These are phyloP conservation scores for Lachancea cidri DNA, from an alignment of 805 yeast genomes.

Conservation along the genomic window DNA sequence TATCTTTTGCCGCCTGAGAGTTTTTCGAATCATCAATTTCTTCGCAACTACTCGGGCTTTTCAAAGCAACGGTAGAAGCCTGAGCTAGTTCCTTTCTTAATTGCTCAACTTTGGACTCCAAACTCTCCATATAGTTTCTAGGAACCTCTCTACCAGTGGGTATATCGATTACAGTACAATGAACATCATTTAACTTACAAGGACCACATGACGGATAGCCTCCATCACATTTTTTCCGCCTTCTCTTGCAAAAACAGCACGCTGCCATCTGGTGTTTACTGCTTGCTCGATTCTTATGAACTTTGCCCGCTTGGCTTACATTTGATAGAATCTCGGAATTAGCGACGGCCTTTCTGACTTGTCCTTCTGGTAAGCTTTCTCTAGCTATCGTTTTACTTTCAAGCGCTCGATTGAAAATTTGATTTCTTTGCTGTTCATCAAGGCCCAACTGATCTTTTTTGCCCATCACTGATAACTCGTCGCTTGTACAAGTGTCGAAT, in stretches of 20 bases:
- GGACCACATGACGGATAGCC: conserved; percentile 43
- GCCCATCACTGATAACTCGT: no score
- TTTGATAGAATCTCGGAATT: no score
- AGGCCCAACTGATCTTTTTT: no score
- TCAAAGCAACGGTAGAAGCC: not conserved
- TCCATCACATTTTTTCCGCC: conserved; percentile 49
- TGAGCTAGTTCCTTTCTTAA: conserved; percentile 4
- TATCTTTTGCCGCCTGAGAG: conserved; percentile 3
- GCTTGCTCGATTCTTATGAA: conserved; percentile 11
- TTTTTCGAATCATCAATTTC: not conserved
- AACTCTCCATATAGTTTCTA: conserved; percentile 39
- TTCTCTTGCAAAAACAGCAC: conserved; percentile 45
- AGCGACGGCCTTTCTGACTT: no score
- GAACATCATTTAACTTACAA: conserved; percentile 38
- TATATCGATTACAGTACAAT: conserved; percentile 44
- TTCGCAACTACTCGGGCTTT: not conserved
- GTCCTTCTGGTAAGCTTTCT: no score
- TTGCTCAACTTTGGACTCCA: conserved; percentile 34
- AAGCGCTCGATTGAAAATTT: no score
- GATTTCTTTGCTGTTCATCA: no score
- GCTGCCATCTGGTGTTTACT: conserved; percentile 39
- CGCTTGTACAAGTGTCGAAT: no score
- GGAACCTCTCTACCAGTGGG: conserved; percentile 45
- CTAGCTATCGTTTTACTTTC: no score
- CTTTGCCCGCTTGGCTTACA: conserved; percentile 3